Evolutionary conservation across 192 early-diverging fungal genomes (phyloP), one percentile per base, ranked within the genome.

Genomic region (Coemansia sp.): DNA sequence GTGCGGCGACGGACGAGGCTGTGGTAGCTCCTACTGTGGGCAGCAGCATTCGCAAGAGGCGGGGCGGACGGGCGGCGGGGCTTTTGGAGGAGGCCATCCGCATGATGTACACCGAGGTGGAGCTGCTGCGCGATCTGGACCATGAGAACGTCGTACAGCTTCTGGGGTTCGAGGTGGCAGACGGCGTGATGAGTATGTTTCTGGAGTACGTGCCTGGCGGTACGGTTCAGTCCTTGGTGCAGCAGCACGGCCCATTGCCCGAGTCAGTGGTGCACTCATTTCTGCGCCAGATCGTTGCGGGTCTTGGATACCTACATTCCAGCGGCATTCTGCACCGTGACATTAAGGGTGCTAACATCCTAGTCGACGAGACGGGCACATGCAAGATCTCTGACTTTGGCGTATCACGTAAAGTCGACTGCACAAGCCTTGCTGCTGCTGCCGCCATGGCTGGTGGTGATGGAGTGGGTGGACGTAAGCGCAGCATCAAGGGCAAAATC

Each of bases 331-430:
- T 91, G 39, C 91, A 93, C 60, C 75, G 91, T 58, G 90, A 93
- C 65, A 91, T 93, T 67, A 93, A 93, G 73, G 87, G 87, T 27
- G 89, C 85, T 14, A 93, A 93, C 63, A 88, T 91, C 39, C 67
- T 93, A 32, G 84, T 91, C 2, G 85, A 91, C 63, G 84, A 91
- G 38, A 78, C 86, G n/a, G 91, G 91, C 24, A 83, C 90, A 7
- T 93, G 92, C 55, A 98, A 98, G 76, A 98, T 98, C 26, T 91
- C 91, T 14, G 95, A 98, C 70, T 98, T 98, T 84, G 95, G 95
- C 12, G 88, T 97, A 15, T 96, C 94, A 29, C 95, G 93, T 61
- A 81, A 87, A 60, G 90, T 83, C 56, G 65, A 78, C 41, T 58
- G 53, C 41, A 41, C 58, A 39, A 42, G 56, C 10, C 17, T 54